Base-by-base conservation (phyloP, 257 asterid genomes). In the Coffea canephora region DNA sequence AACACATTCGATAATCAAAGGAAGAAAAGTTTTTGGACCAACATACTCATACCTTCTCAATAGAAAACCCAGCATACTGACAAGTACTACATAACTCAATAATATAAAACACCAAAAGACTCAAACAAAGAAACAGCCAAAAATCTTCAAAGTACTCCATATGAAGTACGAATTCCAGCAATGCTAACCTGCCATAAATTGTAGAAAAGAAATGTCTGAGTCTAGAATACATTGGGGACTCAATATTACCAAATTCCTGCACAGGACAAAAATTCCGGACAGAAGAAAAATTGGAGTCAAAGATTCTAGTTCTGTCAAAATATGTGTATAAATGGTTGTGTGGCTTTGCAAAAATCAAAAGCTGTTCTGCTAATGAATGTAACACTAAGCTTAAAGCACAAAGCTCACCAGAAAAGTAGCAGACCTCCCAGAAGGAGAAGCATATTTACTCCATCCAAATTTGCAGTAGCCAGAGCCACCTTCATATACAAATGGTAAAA, bases 401-500 rank as follows among this genome's bases (percentile, higher is more conserved):
- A 83, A 83, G 69, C 92, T 86, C 81, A 91, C 98, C 93, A 96
- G 82, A 87, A 96, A 96, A 61, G 99, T 96, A 55, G 99, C 97
- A 67, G 99, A 92, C 75, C 93, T 85, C 81, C 99, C 99, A 0
- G 99, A 96, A 73, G 99, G 99, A 89, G 95, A 86, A 69, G 81
- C 72, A 77, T 94, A 94, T 89, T 96, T 96, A 88, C 97, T 96
- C 98, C 98, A 96, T 73, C 99, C 99, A 85, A 87, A 96, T 85
- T 96, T 96, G 88, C 97, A 91, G 81, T 96, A 96, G 71, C 99
- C 99, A 4, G 99, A 96, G 73, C 99, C 99, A 78, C 97, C 98
- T 95, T 77, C 31, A 52, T 31, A n/a, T 78, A 55, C 77, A 82
- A 62, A 75, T 36, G 21, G 49, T 66, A 18, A 75, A 78, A 70